Conservation (phyloP, 768 basidiomycete genomes). For the Cubamyces sp. region DNA sequence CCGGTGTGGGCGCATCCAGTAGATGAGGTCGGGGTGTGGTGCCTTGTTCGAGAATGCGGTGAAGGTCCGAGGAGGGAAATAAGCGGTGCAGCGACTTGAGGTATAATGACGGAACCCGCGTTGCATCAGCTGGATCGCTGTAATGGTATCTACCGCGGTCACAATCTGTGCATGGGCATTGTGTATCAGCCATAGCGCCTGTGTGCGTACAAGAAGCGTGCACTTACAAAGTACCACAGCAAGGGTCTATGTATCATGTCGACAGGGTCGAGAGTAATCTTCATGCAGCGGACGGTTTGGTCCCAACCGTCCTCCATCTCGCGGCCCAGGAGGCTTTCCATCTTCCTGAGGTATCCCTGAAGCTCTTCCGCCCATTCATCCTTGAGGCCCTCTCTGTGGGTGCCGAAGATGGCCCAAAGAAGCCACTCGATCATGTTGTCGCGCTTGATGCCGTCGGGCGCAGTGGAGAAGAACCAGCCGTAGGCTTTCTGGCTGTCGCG, state of each 20-base stretch:
- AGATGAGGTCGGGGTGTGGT: slow-evolving; percentile 39
- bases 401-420: slow-evolving; percentile 65
- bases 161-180: slow-evolving; percentile 49
- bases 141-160: slow-evolving; percentile 49
- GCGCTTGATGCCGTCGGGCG: slow-evolving; percentile 38
- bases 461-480: slow-evolving; percentile 56
- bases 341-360: slow-evolving; percentile 44
- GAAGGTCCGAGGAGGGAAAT: slow-evolving; percentile 59
- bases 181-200: neutral
- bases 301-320: slow-evolving; percentile 47
- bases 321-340: slow-evolving; percentile 47
- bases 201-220: neutral
- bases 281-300: slow-evolving; percentile 47
- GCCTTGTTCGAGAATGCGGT: slow-evolving; percentile 49
- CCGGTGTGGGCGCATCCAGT: slow-evolving; percentile 55
- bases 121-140: slow-evolving; percentile 42
- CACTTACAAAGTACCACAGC: slow-evolving; percentile 64
- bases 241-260: slow-evolving; percentile 57
- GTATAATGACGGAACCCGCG: slow-evolving; percentile 61
- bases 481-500: slow-evolving; percentile 36
- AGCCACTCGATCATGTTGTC: slow-evolving; percentile 64
- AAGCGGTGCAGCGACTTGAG: slow-evolving; percentile 37
- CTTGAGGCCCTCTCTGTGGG: slow-evolving; percentile 35
- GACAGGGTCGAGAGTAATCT: slow-evolving; percentile 62
- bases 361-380: slow-evolving; percentile 56